These are phyloP conservation scores for Backusella macrospora DNA, from an alignment of 192 early-diverging fungal species.

Conservation along the genomic window DNA sequence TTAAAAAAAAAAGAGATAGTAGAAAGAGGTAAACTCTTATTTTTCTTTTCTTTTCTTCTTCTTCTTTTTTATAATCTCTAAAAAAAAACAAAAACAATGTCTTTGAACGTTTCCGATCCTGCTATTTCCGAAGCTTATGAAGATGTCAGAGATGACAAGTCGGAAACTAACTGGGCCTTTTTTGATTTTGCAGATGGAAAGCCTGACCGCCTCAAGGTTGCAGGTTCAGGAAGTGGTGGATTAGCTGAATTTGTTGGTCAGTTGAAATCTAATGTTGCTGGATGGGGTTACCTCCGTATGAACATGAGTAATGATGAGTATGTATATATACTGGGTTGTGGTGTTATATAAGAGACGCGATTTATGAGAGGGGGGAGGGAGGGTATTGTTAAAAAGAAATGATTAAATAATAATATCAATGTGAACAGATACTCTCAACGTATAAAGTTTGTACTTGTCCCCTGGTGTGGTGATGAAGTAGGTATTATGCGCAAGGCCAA, in stretches of 20 bases:
- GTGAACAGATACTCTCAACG: conserved; percentile 55
- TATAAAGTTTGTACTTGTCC: conserved; percentile 64
- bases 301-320: conserved; percentile 57
- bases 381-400: no score
- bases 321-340: conserved; percentile 28
- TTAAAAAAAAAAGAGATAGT: background rate
- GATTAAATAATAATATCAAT: conserved; percentile 16
- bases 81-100: conserved; percentile 25
- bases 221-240: conserved; percentile 52
- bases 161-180: conserved; percentile 54
- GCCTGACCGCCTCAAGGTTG: conserved; percentile 41
- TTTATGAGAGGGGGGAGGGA: background rate
- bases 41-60: background rate
- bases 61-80: background rate
- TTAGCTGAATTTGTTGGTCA: conserved; percentile 62
- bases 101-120: conserved; percentile 41
- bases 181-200: conserved; percentile 46
- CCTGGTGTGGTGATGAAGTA: conserved; percentile 70
- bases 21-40: background rate
- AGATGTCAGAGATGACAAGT: conserved; percentile 60
- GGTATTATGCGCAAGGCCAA: conserved; percentile 82
- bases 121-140: conserved; percentile 52
- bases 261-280: conserved; percentile 67
- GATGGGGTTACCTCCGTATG: conserved; percentile 77
- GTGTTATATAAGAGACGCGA: conserved; percentile 11